Percentiles rank a stretch among this genome's conserved stretches.
phyloP scores from a whole-genome alignment of 306 rosid species.

The Inga laurina region DNA sequence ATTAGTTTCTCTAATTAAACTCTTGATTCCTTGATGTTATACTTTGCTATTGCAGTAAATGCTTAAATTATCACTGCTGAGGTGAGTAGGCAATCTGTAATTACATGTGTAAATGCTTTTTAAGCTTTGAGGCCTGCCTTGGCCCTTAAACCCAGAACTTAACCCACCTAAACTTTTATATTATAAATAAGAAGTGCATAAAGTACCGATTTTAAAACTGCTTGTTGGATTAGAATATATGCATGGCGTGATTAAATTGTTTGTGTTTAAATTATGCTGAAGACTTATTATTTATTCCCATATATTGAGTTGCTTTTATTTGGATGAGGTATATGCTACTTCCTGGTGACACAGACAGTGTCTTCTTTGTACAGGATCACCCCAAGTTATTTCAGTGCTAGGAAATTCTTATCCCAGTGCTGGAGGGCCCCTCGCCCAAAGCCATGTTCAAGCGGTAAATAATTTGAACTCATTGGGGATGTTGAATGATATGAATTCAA shows the following conservation, averaged over 20 bases:
- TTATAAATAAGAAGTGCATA: neutral
- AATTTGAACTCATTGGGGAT: slow-evolving; percentile 87
- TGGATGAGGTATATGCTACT: neutral
- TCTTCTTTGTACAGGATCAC: slow-evolving; percentile 79
- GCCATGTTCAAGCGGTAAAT: slow-evolving; percentile 73
- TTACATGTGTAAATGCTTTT: neutral
- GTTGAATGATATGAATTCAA: slow-evolving; percentile 89
- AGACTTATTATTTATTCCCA: neutral
- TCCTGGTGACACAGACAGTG: slow-evolving; percentile 24
- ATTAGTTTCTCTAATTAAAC: neutral
- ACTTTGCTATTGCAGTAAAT: neutral
- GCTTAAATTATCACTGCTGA: neutral
- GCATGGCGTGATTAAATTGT: neutral
- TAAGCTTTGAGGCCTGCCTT: neutral
- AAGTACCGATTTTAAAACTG: neutral
- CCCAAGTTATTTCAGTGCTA: slow-evolving; percentile 84
- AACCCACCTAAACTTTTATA: neutral
- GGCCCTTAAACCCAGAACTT: neutral
- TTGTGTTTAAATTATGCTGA: slow-evolving; percentile 15
- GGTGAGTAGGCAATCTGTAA: neutral
- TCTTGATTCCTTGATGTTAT: neutral
- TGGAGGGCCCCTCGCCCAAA: slow-evolving; percentile 89
- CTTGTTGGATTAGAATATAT: slow-evolving; percentile 5
- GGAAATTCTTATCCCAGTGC: slow-evolving; percentile 84
- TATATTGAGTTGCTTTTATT: slow-evolving; percentile 3